These are phyloP conservation scores for Yamadazyma laniorum DNA, from an alignment of 805 yeast genomes.

Conservation along the genomic window DNA sequence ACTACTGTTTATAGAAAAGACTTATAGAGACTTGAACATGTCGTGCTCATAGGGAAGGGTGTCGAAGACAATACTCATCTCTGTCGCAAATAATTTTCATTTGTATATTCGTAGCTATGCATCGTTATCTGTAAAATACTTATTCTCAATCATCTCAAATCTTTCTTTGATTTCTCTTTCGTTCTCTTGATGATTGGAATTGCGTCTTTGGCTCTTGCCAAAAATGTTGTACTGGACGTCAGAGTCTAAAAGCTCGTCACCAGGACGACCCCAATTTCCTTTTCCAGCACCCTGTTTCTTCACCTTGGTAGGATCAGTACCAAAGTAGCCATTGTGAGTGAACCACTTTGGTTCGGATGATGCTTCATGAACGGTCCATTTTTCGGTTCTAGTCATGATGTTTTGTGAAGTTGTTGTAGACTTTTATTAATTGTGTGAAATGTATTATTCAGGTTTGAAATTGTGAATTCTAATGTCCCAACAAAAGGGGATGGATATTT, in stretches of 20 bases:
- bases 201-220: conserved; percentile 32
- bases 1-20: too few relatives aligned
- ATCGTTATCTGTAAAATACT: conserved; percentile 1
- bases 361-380: conserved; percentile 68
- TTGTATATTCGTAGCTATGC: background rate
- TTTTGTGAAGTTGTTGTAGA: background rate
- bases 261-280: conserved; percentile 83
- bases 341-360: conserved; percentile 67
- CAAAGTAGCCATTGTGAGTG: conserved; percentile 69
- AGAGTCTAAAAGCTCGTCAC: conserved; percentile 67
- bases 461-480: too few relatives aligned
- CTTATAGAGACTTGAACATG: too few relatives aligned
- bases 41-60: too few relatives aligned
- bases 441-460: too few relatives aligned
- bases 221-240: conserved; percentile 41
- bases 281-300: conserved; percentile 86
- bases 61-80: conserved; percentile 4
- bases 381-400: conserved; percentile 72
- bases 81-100: background rate
- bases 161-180: conserved; percentile 25
- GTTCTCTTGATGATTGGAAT: conserved; percentile 38
- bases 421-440: background rate
- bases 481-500: too few relatives aligned
- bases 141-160: conserved; percentile 6
- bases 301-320: conserved; percentile 69